These are phyloP conservation scores for Pelagomonas calceolata DNA, from an alignment of 108 stramenopile species.

Conservation along the genomic window DNA sequence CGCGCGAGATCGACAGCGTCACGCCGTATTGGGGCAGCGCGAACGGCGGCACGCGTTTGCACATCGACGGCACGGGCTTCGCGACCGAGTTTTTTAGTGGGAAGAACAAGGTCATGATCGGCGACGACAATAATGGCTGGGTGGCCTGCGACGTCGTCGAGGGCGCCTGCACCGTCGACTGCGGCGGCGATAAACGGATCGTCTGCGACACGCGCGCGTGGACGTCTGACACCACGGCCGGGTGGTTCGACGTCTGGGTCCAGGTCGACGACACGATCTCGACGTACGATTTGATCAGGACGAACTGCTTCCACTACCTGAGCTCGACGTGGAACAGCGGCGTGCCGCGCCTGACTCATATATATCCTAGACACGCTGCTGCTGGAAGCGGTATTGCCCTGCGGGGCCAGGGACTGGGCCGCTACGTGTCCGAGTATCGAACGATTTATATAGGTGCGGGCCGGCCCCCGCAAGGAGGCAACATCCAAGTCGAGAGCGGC, in stretches of 20 bases:
- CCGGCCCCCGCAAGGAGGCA: conserved; percentile 13
- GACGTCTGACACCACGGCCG: not conserved
- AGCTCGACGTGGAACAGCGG: not conserved
- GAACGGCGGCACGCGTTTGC: conserved; percentile 6
- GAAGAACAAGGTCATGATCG: conserved; percentile 3
- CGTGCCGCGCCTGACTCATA: not conserved
- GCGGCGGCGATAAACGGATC: conserved; percentile 10
- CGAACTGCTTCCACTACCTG: not conserved
- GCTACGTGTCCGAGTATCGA: not conserved
- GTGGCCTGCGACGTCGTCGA: conserved; percentile 3
- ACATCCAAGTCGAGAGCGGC: conserved; percentile 2
- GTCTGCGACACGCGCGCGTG: conserved; percentile 7
- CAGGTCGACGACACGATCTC: not conserved
- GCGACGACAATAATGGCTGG: not conserved
- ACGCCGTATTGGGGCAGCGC: not conserved
- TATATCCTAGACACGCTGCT: not conserved
- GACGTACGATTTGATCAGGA: not conserved
- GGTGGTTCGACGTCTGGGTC: conserved; percentile 1
- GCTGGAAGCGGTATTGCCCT: not conserved
- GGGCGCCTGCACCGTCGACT: conserved; percentile 17
- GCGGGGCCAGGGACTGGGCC: not conserved
- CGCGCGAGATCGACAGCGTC: too few relatives aligned
- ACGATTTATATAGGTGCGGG: conserved; percentile 12
- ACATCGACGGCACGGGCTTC: conserved; percentile 6
- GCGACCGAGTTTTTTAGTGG: conserved; percentile 6